Conservation (phyloP, 2,329 filamentous ascomycete genomes). For the Pestalotiopsis sp. region DNA sequence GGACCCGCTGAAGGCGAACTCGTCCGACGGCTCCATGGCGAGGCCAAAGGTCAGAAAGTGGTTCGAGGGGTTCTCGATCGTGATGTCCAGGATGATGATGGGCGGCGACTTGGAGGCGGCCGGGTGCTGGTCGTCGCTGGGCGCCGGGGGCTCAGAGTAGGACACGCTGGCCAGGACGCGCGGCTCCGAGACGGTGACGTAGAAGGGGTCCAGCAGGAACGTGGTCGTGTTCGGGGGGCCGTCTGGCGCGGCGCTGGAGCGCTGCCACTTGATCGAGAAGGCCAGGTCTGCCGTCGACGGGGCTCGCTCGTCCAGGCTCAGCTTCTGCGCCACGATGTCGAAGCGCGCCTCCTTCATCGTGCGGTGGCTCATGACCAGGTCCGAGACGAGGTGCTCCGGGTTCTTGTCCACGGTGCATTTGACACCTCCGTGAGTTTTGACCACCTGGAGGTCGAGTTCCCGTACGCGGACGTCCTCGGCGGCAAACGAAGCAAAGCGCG, state of each 20-base stretch:
- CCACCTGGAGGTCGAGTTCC: conserved; percentile 63
- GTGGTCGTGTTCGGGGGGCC: conserved; percentile 60
- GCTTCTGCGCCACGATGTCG: conserved; percentile 73
- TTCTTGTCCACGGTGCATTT: conserved; percentile 53
- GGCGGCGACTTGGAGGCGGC: conserved; percentile 34
- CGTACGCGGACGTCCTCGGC: conserved; percentile 67
- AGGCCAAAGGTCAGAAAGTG: conserved; percentile 95
- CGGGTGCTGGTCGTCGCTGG: conserved; percentile 23
- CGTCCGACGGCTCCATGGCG: conserved; percentile 87
- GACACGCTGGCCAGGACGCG: conserved; percentile 71
- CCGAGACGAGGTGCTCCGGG: conserved; percentile 40
- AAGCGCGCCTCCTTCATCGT: conserved; percentile 75
- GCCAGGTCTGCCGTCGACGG: conserved; percentile 74
- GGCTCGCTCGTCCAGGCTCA: conserved; percentile 79
- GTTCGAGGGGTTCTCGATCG: conserved; percentile 89
- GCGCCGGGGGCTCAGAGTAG: conserved; percentile 38
- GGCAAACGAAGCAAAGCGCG: conserved; percentile 77
- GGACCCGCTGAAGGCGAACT: conserved; percentile 89
- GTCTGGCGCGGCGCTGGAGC: conserved; percentile 35
- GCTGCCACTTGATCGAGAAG: conserved; percentile 78
- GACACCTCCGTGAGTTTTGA: conserved; percentile 64
- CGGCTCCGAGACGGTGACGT: conserved; percentile 82
- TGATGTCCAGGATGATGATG: conserved; percentile 55
- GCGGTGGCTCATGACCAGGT: conserved; percentile 61
- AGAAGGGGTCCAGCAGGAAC: conserved; percentile 78